A percentile compares a stretch with the other conserved stretches of the same genome.
Conservation (phyloP, 768 basidiomycete genomes). For the Collybiopsis confluens region DNA sequence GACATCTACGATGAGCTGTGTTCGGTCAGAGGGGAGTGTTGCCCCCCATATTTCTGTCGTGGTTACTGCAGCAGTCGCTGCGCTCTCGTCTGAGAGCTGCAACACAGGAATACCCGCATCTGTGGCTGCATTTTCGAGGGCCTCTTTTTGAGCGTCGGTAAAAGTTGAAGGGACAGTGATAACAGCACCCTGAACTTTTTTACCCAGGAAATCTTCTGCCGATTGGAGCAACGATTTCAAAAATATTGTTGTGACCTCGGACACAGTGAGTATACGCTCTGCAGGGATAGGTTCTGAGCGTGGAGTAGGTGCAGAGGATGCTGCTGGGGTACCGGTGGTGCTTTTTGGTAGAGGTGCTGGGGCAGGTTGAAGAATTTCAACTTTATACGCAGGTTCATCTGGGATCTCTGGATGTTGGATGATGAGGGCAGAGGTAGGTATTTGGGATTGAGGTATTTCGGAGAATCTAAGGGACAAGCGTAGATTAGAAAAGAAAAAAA, state of each 20-base stretch:
- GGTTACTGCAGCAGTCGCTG: constrained; percentile 63
- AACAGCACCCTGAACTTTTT: constrained; percentile 73
- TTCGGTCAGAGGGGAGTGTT: constrained; percentile 55
- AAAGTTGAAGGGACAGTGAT: constrained; percentile 81
- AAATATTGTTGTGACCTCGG: constrained; percentile 84
- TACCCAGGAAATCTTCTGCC: constrained; percentile 88
- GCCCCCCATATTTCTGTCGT: constrained; percentile 39
- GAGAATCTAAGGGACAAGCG: constrained; percentile 60
- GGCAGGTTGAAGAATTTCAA: constrained; percentile 74
- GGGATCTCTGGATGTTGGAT: constrained; percentile 70
- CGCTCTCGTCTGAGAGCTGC: constrained; percentile 85
- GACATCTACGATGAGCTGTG: constrained; percentile 76
- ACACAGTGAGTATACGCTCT: constrained; percentile 72
- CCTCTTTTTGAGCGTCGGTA: constrained; percentile 59
- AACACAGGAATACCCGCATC: constrained; percentile 81
- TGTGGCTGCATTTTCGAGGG: constrained; percentile 67
- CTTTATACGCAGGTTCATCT: constrained; percentile 79
- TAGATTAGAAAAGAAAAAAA: no score
- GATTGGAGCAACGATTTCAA: constrained; percentile 79
- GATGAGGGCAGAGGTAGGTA: constrained; percentile 61
- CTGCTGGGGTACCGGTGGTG: constrained; percentile 51
- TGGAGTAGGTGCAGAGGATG: constrained; percentile 67
- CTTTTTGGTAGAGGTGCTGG: constrained; percentile 59
- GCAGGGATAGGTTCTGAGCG: constrained; percentile 65
- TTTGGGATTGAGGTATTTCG: constrained; percentile 54